A percentile compares a stretch with the other conserved stretches of the same genome.
phyloP scores from a whole-genome alignment of 495 filamentous ascomycete species.

The Aspergillus sparsus region DNA sequence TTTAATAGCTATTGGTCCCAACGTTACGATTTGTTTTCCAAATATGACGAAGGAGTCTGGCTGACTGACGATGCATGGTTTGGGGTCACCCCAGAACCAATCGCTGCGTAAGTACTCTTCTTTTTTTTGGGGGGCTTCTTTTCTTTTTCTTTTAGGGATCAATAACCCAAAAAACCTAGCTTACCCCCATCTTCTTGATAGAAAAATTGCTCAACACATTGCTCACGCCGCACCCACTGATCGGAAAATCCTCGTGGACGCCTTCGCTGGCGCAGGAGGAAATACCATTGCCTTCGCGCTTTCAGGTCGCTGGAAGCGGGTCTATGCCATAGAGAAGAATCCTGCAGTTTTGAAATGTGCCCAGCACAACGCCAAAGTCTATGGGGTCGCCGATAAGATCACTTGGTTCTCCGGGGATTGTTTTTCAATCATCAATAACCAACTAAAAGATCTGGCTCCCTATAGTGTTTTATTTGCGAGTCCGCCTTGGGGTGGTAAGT shows the following conservation, averaged over 20 bases:
- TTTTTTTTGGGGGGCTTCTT: not conserved
- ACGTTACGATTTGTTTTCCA: slow-evolving; percentile 78
- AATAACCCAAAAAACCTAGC: not conserved
- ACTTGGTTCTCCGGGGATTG: slow-evolving; percentile 83
- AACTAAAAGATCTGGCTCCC: slow-evolving; percentile 49
- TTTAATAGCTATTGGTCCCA: slow-evolving; percentile 79
- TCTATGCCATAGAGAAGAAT: slow-evolving; percentile 88
- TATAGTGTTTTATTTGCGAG: slow-evolving; percentile 80
- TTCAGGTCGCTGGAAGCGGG: slow-evolving; percentile 69
- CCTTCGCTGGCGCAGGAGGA: slow-evolving; percentile 88
- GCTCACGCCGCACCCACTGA: slow-evolving; percentile 51
- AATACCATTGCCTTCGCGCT: slow-evolving; percentile 94
- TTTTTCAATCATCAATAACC: slow-evolving; percentile 60
- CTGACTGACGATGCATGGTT: slow-evolving; percentile 95
- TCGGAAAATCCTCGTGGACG: slow-evolving; percentile 69
- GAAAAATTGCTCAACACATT: slow-evolving; percentile 78
- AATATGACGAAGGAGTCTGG: slow-evolving; percentile 80
- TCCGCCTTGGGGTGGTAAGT: slow-evolving; percentile 88
- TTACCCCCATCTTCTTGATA: slow-evolving; percentile 34
- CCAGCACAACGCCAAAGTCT: slow-evolving; percentile 87
- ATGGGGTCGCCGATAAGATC: slow-evolving; percentile 78
- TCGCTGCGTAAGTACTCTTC: slow-evolving; percentile 65
- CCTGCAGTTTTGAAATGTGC: slow-evolving; percentile 76
- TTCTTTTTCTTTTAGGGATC: not conserved
- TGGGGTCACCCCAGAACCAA: slow-evolving; percentile 88